These are phyloP conservation scores for Daldinia concentrica DNA, from an alignment of 495 filamentous ascomycete species.

Conservation along the genomic window DNA sequence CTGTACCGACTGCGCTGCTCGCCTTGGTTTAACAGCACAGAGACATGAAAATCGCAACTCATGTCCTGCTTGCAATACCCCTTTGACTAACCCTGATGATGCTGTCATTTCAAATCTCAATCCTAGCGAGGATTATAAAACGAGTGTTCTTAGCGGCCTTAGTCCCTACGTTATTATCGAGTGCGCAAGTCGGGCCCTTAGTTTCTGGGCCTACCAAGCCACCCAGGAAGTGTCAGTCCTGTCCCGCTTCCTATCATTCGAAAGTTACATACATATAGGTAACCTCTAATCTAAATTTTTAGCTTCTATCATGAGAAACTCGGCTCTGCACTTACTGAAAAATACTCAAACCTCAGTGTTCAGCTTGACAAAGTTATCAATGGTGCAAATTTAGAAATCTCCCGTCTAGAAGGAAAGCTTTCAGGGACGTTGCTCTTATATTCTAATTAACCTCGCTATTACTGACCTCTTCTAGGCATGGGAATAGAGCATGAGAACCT, in stretches of 20 bases:
- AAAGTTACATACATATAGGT: no score
- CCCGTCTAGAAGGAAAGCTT: constrained; percentile 68
- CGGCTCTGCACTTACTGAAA: constrained; percentile 76
- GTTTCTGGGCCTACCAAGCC: constrained; percentile 92
- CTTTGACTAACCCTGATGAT: constrained; percentile 78
- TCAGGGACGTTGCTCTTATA: constrained; percentile 37
- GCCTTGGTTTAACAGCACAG: constrained; percentile 69
- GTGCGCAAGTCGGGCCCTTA: constrained; percentile 82
- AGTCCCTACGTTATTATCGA: constrained; percentile 89
- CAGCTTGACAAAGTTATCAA: constrained; percentile 84
- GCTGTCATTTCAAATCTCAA: constrained; percentile 78
- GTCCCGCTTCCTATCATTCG: neutral
- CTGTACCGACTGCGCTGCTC: constrained; percentile 78
- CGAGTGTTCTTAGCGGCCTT: constrained; percentile 85
- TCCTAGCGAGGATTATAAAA: constrained; percentile 94
- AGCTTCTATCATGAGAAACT: constrained; percentile 86
- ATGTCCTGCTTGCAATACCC: constrained; percentile 85
- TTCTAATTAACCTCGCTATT: constrained; percentile 14
- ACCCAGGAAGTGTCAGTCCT: constrained; percentile 82
- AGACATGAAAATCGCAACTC: constrained; percentile 60
- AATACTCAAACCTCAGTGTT: constrained; percentile 71
- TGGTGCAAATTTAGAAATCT: constrained; percentile 83
- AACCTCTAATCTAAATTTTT: neutral
- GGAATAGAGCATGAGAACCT: constrained; percentile 72
- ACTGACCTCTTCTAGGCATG: constrained; percentile 61